Evolutionary conservation across 345 rosid genomes (phyloP).

Genomic region (Citrus unshiu): DNA sequence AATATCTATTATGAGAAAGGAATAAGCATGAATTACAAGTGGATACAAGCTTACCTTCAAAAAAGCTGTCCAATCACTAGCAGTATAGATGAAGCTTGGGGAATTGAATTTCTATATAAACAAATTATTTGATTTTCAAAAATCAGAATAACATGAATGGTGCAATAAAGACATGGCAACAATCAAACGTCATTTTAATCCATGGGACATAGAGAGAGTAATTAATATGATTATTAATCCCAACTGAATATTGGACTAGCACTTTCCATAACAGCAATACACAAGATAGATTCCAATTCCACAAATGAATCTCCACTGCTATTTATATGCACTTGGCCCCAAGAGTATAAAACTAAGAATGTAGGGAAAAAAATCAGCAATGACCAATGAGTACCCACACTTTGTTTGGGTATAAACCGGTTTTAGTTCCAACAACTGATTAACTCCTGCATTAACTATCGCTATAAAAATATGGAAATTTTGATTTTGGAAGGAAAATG

Average conservation of each 20-base stretch:
- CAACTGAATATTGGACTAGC: not conserved
- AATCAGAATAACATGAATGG: constrained; percentile 16
- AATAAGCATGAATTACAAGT: constrained; percentile 5
- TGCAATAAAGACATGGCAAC: not conserved
- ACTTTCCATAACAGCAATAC: not conserved
- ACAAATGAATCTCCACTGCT: not conserved
- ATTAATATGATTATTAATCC: not conserved
- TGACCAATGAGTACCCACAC: not conserved
- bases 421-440: not conserved
- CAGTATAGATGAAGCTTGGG: constrained; percentile 68
- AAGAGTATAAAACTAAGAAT: not conserved
- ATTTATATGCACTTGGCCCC: not conserved
- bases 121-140: constrained; percentile 13
- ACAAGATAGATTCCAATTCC: constrained; percentile 1
- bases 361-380: not conserved
- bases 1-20: not conserved
- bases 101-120: constrained; percentile 80
- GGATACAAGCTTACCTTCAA: constrained; percentile 54
- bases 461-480: not conserved
- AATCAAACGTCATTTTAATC: not conserved
- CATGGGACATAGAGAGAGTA: not conserved
- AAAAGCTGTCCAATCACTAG: constrained; percentile 84
- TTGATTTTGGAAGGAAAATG: not conserved
- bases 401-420: not conserved
- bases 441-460: not conserved